phyloP scores from a whole-genome alignment of 129 eudicot genomes.

The Silybum marianum region DNA sequence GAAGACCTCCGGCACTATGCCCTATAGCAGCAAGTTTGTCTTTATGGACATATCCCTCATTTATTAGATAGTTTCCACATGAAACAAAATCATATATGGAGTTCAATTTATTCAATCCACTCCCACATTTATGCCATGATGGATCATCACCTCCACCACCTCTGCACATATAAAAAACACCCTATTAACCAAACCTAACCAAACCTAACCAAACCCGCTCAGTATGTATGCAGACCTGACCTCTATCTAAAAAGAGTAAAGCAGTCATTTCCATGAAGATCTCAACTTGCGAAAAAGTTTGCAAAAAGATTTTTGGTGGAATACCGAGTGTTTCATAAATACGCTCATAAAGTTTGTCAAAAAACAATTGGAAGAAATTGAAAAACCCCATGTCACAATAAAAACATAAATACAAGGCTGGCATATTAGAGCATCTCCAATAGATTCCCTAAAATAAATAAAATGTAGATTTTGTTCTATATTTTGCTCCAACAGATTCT shows the following conservation, averaged over 20 bases:
- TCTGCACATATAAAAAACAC: constrained; percentile 45
- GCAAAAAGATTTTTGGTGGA: background rate
- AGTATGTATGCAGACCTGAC: background rate
- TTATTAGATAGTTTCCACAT: constrained; percentile 72
- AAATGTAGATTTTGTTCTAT: no score
- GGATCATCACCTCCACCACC: constrained; percentile 84
- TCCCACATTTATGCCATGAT: constrained; percentile 78
- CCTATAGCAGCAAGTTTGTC: constrained; percentile 66
- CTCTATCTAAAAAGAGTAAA: background rate
- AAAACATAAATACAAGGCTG: background rate
- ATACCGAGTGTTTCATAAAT: background rate
- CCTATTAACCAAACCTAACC: background rate
- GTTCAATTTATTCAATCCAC: constrained; percentile 65
- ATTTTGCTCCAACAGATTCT: no score
- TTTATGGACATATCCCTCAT: constrained; percentile 60
- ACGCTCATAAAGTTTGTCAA: background rate
- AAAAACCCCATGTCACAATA: background rate
- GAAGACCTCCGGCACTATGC: constrained; percentile 81
- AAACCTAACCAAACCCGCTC: background rate
- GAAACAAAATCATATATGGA: constrained; percentile 80
- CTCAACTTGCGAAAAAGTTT: background rate
- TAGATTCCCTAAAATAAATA: background rate
- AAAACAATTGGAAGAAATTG: background rate
- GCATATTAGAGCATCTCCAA: background rate
- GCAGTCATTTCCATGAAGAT: background rate